Base-by-base conservation (phyloP, 2,329 filamentous ascomycete species). In the Penicillium sp. region DNA sequence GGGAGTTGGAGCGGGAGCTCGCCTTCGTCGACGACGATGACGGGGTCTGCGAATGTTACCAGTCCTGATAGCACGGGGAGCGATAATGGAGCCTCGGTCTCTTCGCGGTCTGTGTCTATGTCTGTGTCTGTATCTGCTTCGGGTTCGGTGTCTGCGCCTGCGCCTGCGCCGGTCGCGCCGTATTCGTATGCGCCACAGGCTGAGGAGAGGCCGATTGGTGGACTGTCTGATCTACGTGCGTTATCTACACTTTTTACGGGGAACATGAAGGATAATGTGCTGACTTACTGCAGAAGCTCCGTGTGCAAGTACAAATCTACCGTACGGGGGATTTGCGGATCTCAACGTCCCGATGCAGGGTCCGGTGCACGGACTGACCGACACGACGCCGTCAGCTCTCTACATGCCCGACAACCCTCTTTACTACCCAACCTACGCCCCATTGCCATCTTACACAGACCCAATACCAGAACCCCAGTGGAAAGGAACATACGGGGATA, bases 31-130 rank as follows among this genome's bases (percentile, higher is more conserved):
- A 61, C 57, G 5, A 58, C 58, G 0, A 59, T 52, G 53, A 60
- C 61, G 14, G 49, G 49, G 13, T 61, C 62, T 2, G 36, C 42
- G 38, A 57, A 55, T 24, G 53, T 65, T 9, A 60, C 56, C 16
- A 65, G 62, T 48, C 62, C 62, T 4, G 60, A 56, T 50, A 65
- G 62, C 44, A 64, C 60, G 16, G 58, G 58, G 14, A 65, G 61
- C 53, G 61, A 61, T 13, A 55, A 42, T 40, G 55, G 50, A 5
- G 29, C 36, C 13, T 53, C 50, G 6, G 7, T 18, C 22, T 53
- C 16, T 29, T 52, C 49, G 29, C 44, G 31, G 22, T 49, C 50
- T 13, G 45, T 18, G 18, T 48, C 46, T 34, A 10, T 31, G 8
- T 38, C 34, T 9, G 11, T 7, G 38, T 40, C 38, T 3, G 38